phyloP scores from a whole-genome alignment of 495 filamentous ascomycete species.

The Elasticomyces elasticus region DNA sequence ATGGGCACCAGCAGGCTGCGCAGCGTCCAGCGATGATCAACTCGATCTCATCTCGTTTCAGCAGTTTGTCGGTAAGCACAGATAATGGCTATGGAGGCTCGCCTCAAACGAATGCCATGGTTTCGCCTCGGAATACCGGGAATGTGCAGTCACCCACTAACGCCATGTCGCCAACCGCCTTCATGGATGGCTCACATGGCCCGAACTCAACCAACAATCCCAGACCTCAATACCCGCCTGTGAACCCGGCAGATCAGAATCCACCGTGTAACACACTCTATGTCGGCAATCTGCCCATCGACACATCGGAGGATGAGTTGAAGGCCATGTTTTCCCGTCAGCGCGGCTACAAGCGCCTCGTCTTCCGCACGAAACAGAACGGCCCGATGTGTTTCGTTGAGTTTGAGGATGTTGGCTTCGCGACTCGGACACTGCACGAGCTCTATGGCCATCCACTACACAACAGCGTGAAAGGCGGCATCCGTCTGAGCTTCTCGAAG shows the following conservation, averaged over 20 bases:
- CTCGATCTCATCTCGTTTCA: constrained; percentile 61
- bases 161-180: constrained; percentile 49
- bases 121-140: constrained; percentile 39
- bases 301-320: constrained; percentile 92
- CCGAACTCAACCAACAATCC: constrained; percentile 50
- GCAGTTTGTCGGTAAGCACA: constrained; percentile 60
- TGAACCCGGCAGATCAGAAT: constrained; percentile 93
- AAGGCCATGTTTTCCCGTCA: constrained; percentile 92
- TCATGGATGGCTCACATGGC: constrained; percentile 35
- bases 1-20: constrained; percentile 43
- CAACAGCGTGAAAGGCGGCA: constrained; percentile 92
- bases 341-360: constrained; percentile 90
- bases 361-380: constrained; percentile 95
- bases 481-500: constrained; percentile 96
- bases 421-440: constrained; percentile 85
- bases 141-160: constrained; percentile 40
- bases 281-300: constrained; percentile 87
- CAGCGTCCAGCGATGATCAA: constrained; percentile 69
- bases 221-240: constrained; percentile 69
- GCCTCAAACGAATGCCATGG: constrained; percentile 43
- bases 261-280: constrained; percentile 97
- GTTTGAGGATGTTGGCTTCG: constrained; percentile 90
- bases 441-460: constrained; percentile 81
- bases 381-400: constrained; percentile 99
- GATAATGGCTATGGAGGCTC: constrained; percentile 33